Evolutionary conservation across 805 yeast genomes (phyloP).

Genomic region (Jamesozyma jinghongensis): DNA sequence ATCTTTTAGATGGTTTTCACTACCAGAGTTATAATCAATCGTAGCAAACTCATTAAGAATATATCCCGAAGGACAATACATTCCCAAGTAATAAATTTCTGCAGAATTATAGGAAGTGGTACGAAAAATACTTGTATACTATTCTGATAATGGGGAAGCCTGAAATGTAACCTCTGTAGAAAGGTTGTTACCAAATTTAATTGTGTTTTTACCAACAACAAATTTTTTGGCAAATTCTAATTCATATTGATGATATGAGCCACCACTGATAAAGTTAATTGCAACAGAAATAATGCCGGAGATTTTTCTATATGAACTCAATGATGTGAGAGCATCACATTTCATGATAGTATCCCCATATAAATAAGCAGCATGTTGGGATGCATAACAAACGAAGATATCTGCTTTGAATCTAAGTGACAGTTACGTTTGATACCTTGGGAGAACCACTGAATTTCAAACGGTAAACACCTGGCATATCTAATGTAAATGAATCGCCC

Average conservation of each 20-base stretch:
- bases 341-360: slow-evolving; percentile 23
- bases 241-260: slow-evolving; percentile 24
- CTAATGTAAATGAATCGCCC: slow-evolving; percentile 24
- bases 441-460: slow-evolving; percentile 23
- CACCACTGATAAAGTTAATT: slow-evolving; percentile 31
- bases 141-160: slow-evolving; percentile 9
- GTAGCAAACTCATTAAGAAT: slow-evolving; percentile 21
- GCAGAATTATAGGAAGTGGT: slow-evolving; percentile 28
- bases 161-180: slow-evolving; percentile 25
- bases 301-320: slow-evolving; percentile 13
- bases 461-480: slow-evolving; percentile 29
- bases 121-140: slow-evolving; percentile 21
- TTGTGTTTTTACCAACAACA: slow-evolving; percentile 21
- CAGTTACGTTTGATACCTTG: slow-evolving; percentile 8
- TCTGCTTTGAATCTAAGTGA: slow-evolving; percentile 18
- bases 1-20: slow-evolving; percentile 27
- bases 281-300: slow-evolving; percentile 26
- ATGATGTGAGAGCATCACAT: slow-evolving; percentile 22
- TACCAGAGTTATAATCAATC: slow-evolving; percentile 26
- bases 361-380: slow-evolving; percentile 31
- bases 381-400: slow-evolving; percentile 27
- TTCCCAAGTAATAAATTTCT: slow-evolving; percentile 30
- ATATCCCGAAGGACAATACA: slow-evolving; percentile 28
- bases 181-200: slow-evolving; percentile 22
- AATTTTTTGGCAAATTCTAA: slow-evolving; percentile 26